phyloP scores from a whole-genome alignment of 768 basidiomycete genomes.

The Leccinum olivaceopallidum region DNA sequence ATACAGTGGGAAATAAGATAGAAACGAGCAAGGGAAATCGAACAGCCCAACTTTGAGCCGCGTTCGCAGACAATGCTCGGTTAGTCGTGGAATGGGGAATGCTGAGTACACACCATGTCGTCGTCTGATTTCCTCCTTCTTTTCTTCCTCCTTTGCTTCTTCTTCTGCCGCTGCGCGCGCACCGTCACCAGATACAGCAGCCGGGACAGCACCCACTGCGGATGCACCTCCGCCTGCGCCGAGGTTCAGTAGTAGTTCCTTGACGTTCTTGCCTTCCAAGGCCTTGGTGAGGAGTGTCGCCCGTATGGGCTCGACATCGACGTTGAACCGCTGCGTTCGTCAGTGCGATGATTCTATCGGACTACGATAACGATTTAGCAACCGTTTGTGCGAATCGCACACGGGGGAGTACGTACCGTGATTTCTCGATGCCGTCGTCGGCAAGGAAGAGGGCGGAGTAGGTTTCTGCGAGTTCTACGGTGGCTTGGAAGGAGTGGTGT shows the following conservation, averaged over 20 bases:
- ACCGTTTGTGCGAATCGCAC: background rate
- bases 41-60: constrained; percentile 87
- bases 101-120: constrained; percentile 40
- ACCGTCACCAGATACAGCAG: constrained; percentile 54
- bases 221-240: constrained; percentile 90
- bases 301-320: constrained; percentile 97
- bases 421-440: constrained; percentile 93
- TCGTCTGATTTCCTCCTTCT: constrained; percentile 86
- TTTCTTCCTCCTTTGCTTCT: constrained; percentile 76
- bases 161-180: constrained; percentile 67
- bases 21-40: constrained; percentile 37
- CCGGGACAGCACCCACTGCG: constrained; percentile 51
- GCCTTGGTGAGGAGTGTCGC: constrained; percentile 96
- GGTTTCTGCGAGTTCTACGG: constrained; percentile 84
- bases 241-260: constrained; percentile 93
- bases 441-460: constrained; percentile 95
- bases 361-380: constrained; percentile 42
- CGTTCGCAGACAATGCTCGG: constrained; percentile 28
- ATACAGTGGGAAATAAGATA: constrained; percentile 31
- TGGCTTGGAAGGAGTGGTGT: constrained; percentile 39
- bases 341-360: constrained; percentile 90
- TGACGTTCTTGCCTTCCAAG: constrained; percentile 96
- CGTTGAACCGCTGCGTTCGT: constrained; percentile 77
- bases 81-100: background rate
- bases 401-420: constrained; percentile 66